phyloP scores from a whole-genome alignment of 1,139 yeast genomes.

The Sugiyamaella novakii region DNA sequence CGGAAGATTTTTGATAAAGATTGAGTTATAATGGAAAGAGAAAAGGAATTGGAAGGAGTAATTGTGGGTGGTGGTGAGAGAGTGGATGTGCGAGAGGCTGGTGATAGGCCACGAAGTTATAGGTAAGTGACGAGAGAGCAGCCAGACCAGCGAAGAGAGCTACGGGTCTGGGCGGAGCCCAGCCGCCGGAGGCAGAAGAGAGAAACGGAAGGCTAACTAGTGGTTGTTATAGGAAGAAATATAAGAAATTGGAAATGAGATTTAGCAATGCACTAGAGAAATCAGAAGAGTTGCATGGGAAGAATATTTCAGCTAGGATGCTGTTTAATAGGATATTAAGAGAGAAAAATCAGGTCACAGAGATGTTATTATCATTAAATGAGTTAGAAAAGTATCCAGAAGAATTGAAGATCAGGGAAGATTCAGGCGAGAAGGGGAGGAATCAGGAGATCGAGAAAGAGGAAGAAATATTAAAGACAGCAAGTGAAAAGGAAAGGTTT shows the following conservation, averaged over 20 bases:
- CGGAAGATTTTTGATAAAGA: too few species aligned
- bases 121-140: too few species aligned
- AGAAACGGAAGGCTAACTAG: too few species aligned
- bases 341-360: slow-evolving; percentile 33
- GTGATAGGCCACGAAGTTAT: slow-evolving; percentile 8
- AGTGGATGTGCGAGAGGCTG: too few species aligned
- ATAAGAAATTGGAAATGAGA: slow-evolving; percentile 32
- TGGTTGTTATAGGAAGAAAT: slow-evolving; percentile 32
- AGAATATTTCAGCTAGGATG: slow-evolving; percentile 28
- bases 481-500: slow-evolving; percentile 22
- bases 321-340: slow-evolving; percentile 32
- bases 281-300: slow-evolving; percentile 33
- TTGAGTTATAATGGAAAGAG: too few species aligned
- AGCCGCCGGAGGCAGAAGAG: too few species aligned
- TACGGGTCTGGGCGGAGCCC: too few species aligned
- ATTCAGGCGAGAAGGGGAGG: not conserved
- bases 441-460: not conserved
- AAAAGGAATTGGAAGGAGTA: too few species aligned
- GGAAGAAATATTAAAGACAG: slow-evolving; percentile 25
- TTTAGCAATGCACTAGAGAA: slow-evolving; percentile 32
- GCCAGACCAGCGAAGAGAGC: too few species aligned
- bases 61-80: too few species aligned
- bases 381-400: slow-evolving; percentile 23
- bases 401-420: not conserved
- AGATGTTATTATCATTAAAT: slow-evolving; percentile 30